A percentile compares a stretch with the other conserved stretches of the same genome.
phyloP scores from a whole-genome alignment of 2,329 filamentous ascomycete genomes.

The Mycosphaerelloides madeirae region DNA sequence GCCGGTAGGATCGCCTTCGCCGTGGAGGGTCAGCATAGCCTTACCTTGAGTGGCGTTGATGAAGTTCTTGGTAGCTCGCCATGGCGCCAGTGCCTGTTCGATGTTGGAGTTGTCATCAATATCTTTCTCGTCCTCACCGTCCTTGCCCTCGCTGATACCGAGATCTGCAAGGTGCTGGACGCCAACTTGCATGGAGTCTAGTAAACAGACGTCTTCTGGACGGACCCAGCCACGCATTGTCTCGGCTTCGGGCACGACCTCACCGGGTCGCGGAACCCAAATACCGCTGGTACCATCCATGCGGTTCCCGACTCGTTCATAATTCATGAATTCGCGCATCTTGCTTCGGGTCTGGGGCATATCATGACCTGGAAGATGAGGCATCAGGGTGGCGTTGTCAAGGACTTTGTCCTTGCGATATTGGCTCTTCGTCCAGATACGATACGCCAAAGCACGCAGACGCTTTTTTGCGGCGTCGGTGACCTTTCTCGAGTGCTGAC shows the following conservation, averaged over 20 bases:
- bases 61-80: constrained; percentile 96
- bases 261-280: constrained; percentile 72
- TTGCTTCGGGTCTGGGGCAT: constrained; percentile 96
- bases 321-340: constrained; percentile 91
- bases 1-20: constrained; percentile 89
- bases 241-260: constrained; percentile 73
- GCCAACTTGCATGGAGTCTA: constrained; percentile 96
- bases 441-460: constrained; percentile 91
- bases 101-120: constrained; percentile 66
- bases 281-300: constrained; percentile 53
- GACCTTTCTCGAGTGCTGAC: constrained; percentile 88
- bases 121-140: constrained; percentile 61
- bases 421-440: constrained; percentile 75
- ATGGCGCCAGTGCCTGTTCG: constrained; percentile 86
- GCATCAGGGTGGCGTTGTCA: constrained; percentile 56
- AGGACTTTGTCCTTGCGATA: constrained; percentile 70
- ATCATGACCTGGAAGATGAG: constrained; percentile 85
- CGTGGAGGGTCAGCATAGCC: constrained; percentile 92
- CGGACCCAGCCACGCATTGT: constrained; percentile 83
- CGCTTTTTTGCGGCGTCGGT: constrained; percentile 96
- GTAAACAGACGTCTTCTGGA: constrained; percentile 87
- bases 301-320: constrained; percentile 81
- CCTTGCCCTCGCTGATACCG: constrained; percentile 66
- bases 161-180: constrained; percentile 86
- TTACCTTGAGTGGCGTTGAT: constrained; percentile 89